These are phyloP conservation scores for Fusarium tricinctum DNA, from an alignment of 2,329 filamentous ascomycete species.

Conservation along the genomic window DNA sequence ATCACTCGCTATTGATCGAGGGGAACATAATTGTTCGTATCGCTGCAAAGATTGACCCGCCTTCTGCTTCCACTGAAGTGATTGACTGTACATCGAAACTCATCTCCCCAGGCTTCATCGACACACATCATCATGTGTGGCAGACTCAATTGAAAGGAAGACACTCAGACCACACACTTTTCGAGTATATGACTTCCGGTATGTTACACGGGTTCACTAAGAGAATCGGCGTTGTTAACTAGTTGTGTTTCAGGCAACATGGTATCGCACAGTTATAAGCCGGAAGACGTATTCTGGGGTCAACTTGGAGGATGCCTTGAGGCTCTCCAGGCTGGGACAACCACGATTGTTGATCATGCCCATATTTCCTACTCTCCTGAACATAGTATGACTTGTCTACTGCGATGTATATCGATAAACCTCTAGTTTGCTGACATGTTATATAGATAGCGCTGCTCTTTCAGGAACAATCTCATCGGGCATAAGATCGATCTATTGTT, in stretches of 20 bases:
- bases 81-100: slow-evolving; percentile 15
- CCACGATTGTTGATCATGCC: slow-evolving; percentile 12
- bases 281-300: slow-evolving; percentile 15
- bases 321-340: slow-evolving; percentile 12
- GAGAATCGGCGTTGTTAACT: fast-evolving
- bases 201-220: fast-evolving
- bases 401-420: no score
- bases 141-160: slow-evolving; percentile 22
- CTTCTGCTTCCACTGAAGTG: background rate
- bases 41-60: background rate
- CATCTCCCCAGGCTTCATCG: background rate
- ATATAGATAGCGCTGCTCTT: slow-evolving; percentile 3
- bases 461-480: slow-evolving; percentile 18
- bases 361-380: slow-evolving; percentile 18
- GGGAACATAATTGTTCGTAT: slow-evolving; percentile 13
- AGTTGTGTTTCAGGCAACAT: background rate
- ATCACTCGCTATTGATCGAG: slow-evolving; percentile 16
- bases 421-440: fast-evolving
- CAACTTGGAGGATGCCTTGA: slow-evolving; percentile 21
- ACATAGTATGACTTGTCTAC: background rate
- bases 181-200: slow-evolving; percentile 23
- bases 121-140: slow-evolving; percentile 30
- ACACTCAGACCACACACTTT: background rate
- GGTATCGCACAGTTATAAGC: slow-evolving; percentile 12
- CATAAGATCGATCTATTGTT: slow-evolving; percentile 19